Evolutionary conservation across 257 asterid species (phyloP).

Genomic region (Handroanthus guayacan): DNA sequence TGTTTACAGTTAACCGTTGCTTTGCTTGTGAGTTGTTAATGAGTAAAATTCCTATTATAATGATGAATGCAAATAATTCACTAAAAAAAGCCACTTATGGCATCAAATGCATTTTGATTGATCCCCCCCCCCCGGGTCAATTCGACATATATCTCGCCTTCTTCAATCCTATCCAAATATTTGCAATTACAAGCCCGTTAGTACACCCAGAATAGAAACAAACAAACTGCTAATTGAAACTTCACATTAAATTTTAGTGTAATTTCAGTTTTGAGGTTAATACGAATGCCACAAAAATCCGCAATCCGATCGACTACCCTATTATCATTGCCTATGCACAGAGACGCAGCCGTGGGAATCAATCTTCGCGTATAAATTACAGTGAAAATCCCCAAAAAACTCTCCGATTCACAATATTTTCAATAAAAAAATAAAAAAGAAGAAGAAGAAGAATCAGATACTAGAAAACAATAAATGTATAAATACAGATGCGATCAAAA

Average conservation of each 20-base stretch:
- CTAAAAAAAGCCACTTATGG: background rate
- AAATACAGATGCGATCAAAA: background rate
- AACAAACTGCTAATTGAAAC: background rate
- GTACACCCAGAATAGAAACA: background rate
- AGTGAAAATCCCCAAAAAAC: background rate
- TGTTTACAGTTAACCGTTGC: background rate
- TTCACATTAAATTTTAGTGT: background rate
- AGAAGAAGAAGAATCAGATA: background rate
- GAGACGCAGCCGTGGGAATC: conserved; percentile 31
- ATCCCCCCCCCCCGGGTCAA: background rate
- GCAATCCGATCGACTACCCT: conserved; percentile 12
- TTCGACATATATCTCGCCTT: conserved; percentile 10
- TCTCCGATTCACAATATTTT: background rate
- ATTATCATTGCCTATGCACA: background rate
- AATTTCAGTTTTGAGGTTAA: conserved; percentile 1
- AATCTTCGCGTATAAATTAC: background rate
- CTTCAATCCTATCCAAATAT: conserved; percentile 4
- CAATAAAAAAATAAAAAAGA: background rate
- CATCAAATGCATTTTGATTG: conserved; percentile 21
- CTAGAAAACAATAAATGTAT: no score
- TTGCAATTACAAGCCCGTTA: background rate
- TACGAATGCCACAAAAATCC: background rate
- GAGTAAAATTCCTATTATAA: background rate
- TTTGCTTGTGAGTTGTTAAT: background rate
- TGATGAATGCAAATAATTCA: conserved; percentile 14